A percentile compares a stretch with the other conserved stretches of the same genome.
phyloP scores from a whole-genome alignment of 1,284 basidiomycete species.

The Tilletiopsis washingtonensis region DNA sequence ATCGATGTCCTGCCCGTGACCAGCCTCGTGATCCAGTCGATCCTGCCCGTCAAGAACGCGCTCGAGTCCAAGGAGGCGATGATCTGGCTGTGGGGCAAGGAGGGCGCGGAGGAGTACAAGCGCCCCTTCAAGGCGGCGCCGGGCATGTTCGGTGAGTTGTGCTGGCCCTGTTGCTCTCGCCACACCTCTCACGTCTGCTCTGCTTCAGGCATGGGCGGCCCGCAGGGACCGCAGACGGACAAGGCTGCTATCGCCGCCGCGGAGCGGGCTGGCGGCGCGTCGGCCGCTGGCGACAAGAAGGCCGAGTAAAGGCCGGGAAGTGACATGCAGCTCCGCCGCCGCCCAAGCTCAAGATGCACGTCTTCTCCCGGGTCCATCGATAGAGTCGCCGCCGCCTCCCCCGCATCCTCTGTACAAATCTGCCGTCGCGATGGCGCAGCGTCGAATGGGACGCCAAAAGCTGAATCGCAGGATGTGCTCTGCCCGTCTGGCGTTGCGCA shows the following conservation, averaged over 20 bases:
- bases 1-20: background rate
- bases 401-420: no score
- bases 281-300: conserved; percentile 72
- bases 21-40: conserved; percentile 42
- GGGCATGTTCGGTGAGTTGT: conserved; percentile 58
- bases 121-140: conserved; percentile 74
- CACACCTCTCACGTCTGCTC: background rate
- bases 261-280: conserved; percentile 70
- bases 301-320: conserved; percentile 55
- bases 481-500: no score
- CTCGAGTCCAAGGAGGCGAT: conserved; percentile 46
- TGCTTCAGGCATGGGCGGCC: conserved; percentile 9
- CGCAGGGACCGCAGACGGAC: conserved; percentile 60
- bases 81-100: conserved; percentile 44
- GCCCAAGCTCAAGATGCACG: no score
- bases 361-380: no score
- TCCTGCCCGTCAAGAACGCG: conserved; percentile 46
- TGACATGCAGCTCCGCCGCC: no score
- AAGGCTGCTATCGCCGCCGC: conserved; percentile 76
- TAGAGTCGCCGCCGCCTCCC: no score
- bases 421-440: no score
- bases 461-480: no score
- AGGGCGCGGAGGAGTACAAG: conserved; percentile 75
- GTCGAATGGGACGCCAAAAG: no score
- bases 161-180: background rate